Evolutionary conservation across 2,329 filamentous ascomycete species (phyloP), one percentile per base, ranked within the genome.

Genomic region (Aspergillus terreus): DNA sequence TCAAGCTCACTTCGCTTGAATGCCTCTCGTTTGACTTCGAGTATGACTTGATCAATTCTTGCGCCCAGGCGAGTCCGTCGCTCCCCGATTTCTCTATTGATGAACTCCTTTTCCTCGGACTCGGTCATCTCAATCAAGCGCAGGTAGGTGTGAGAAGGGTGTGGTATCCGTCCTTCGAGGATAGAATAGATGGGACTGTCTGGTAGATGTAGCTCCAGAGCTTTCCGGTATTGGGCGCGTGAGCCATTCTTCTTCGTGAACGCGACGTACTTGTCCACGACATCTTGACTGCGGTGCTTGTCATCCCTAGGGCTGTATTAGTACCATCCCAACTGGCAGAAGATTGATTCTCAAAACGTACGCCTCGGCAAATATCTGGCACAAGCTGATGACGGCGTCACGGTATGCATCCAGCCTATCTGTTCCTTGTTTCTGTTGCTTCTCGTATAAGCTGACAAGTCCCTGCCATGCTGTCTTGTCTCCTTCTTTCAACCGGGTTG

Each of bases 391-490:
- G 2, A 85, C 87, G 1, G 88, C 88, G 43, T 83, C 76, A 44
- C 87, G 86, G 65, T 96, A 96, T 45, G 86, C 80, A 49, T 82
- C 79, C 12, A 97, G 74, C 62, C 86, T 88, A 49, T 81, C 79
- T 27, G 76, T 71, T 14, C 83, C 85, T 64, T 91, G 87, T 61
- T 84, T 87, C 72, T 96, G 90, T 64, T 91, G 87, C 61, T 84
- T 87, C 72, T 96, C 90, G 67, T 90, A 96, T 27, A 97, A 72
- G 63, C 86, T 88, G 69, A 94, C 82, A 43, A 99, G 77, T 1
- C 94, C 94, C 67, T 96, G 88, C 90, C 90, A 97, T 58, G 88
- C 88, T 63, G 92, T 88, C n/a, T 83, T 76, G 60, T 96, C 91
- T 15, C 82, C 77, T 1, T 85, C 82, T 58, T 90, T 92, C 55